These are phyloP conservation scores for Primulina tabacum DNA, from an alignment of 257 asterid genomes.

Conservation along the genomic window DNA sequence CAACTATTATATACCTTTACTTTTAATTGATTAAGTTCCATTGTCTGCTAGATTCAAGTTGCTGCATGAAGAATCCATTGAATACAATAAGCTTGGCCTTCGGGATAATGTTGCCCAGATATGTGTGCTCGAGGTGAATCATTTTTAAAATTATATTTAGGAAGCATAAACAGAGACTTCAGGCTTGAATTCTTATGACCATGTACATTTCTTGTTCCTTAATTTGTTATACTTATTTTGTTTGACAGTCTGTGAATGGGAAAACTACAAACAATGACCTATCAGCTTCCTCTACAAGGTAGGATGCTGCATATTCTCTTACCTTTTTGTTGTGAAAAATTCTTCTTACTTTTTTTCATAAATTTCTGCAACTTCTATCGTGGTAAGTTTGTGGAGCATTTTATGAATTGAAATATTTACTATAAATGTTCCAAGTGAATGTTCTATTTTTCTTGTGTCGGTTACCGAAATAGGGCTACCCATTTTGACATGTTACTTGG, in stretches of 20 bases:
- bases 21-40: slow-evolving; percentile 20
- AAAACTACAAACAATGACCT: slow-evolving; percentile 25
- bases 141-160: slow-evolving; percentile 18
- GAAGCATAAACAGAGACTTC: slow-evolving; percentile 15
- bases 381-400: background rate
- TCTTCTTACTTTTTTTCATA: slow-evolving; percentile 17
- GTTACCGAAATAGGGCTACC: background rate
- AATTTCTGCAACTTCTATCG: background rate
- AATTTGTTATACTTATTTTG: slow-evolving; percentile 22
- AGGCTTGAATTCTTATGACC: slow-evolving; percentile 14
- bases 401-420: background rate
- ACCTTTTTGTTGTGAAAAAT: slow-evolving; percentile 8
- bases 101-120: slow-evolving; percentile 97
- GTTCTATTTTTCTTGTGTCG: background rate
- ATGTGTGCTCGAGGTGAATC: slow-evolving; percentile 82
- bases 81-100: slow-evolving; percentile 70
- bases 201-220: slow-evolving; percentile 14
- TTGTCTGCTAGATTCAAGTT: slow-evolving; percentile 71
- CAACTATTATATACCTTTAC: slow-evolving; percentile 19
- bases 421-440: background rate
- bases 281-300: slow-evolving; percentile 51
- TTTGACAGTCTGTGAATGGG: slow-evolving; percentile 52
- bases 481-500: no score
- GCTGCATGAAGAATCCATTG: slow-evolving; percentile 83
- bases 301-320: slow-evolving; percentile 22